These are phyloP conservation scores for Phytophthora litchii DNA, from an alignment of 352 stramenopile genomes.

Conservation along the genomic window DNA sequence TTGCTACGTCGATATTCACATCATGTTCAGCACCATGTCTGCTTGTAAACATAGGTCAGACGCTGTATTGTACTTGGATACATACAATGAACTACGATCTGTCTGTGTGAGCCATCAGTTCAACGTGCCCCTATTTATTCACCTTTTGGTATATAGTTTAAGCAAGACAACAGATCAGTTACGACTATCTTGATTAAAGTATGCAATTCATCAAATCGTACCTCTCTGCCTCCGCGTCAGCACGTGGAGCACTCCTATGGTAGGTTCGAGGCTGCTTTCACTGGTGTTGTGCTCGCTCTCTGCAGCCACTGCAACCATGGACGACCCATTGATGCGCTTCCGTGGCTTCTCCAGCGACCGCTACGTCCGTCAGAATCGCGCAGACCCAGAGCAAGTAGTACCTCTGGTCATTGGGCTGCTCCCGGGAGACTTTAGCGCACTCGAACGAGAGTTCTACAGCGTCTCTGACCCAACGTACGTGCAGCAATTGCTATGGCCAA, in stretches of 20 bases:
- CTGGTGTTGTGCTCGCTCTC: constrained; percentile 15
- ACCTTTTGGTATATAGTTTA: constrained; percentile 18
- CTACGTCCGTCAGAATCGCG: constrained; percentile 38
- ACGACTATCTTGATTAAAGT: constrained; percentile 12
- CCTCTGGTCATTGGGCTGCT: constrained; percentile 62
- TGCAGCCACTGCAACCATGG: not conserved
- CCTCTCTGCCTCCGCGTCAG: constrained; percentile 7
- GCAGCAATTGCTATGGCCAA: constrained; percentile 3
- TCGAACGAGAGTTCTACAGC: constrained; percentile 59
- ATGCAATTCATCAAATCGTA: constrained; percentile 15
- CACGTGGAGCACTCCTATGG: constrained; percentile 25
- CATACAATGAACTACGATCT: not conserved
- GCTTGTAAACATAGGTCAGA: not conserved
- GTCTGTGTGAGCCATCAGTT: constrained; percentile 3
- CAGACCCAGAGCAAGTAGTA: constrained; percentile 44
- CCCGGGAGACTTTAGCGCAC: constrained; percentile 47
- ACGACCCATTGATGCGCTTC: constrained; percentile 24
- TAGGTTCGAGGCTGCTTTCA: constrained; percentile 24
- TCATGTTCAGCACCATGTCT: not conserved
- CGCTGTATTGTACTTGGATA: not conserved
- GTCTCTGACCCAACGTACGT: constrained; percentile 67
- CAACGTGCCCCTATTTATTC: not conserved
- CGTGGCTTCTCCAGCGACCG: constrained; percentile 38
- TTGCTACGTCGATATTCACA: too few relatives aligned
- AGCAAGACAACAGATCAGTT: constrained; percentile 11